Conservation (phyloP, 2,329 filamentous ascomycete genomes). For the Colletotrichum navitas region DNA sequence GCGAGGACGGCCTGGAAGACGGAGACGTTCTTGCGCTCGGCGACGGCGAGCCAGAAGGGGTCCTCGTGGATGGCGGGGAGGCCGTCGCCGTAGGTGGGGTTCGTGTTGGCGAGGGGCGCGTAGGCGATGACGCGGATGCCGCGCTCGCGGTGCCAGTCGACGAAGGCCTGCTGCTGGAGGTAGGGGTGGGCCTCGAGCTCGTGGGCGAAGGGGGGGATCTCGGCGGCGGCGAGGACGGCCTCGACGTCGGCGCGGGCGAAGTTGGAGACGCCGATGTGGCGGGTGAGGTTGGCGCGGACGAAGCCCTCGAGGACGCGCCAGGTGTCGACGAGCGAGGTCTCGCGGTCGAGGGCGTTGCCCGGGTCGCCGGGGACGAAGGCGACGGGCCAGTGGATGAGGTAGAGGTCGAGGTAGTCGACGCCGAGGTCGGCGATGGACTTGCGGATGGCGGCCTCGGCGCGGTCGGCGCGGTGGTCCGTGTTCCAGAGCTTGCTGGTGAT, state of each 20-base stretch:
- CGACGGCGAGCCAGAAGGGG: constrained; percentile 45
- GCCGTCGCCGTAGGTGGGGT: constrained; percentile 49
- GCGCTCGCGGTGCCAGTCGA: constrained; percentile 49
- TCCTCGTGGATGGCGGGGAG: constrained; percentile 46
- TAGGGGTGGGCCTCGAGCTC: constrained; percentile 68
- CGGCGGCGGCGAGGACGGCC: constrained; percentile 38
- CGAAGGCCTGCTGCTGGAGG: constrained; percentile 54
- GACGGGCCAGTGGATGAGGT: constrained; percentile 61
- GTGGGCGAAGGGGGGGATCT: constrained; percentile 45
- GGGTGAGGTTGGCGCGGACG: constrained; percentile 63
- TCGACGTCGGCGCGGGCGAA: constrained; percentile 53
- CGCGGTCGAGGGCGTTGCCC: constrained; percentile 47
- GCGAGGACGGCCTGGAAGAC: constrained; percentile 51
- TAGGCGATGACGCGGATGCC: constrained; percentile 52
- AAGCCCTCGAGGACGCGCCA: constrained; percentile 71
- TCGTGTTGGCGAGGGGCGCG: constrained; percentile 52
- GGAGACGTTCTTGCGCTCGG: constrained; percentile 47
- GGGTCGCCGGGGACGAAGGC: constrained; percentile 50
- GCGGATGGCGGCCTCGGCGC: constrained; percentile 56
- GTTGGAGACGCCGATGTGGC: constrained; percentile 73
- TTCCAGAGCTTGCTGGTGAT: constrained; percentile 80
- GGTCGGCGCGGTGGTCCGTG: constrained; percentile 51
- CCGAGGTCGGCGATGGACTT: constrained; percentile 62
- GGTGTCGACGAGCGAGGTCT: constrained; percentile 56
- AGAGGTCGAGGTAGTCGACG: constrained; percentile 64